These are phyloP conservation scores for Cercospora brassicicola DNA, from an alignment of 2,329 filamentous ascomycete species.

Conservation along the genomic window DNA sequence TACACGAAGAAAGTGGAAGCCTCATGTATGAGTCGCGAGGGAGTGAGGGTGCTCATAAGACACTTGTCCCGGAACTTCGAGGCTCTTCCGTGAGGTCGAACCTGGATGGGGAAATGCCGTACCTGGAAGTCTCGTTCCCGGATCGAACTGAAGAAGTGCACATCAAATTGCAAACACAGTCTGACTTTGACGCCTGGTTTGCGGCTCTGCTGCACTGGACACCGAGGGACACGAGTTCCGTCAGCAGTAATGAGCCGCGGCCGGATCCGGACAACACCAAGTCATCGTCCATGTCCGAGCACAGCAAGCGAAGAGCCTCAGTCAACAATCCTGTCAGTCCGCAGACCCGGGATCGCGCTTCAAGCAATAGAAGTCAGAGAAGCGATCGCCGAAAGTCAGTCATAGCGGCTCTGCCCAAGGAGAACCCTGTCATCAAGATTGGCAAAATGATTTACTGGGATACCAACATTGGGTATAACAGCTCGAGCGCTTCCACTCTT, in stretches of 20 bases:
- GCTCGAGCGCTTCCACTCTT: conserved; percentile 34
- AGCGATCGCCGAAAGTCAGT: conserved; percentile 49
- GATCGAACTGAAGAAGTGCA: conserved; percentile 61
- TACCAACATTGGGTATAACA: conserved; percentile 57
- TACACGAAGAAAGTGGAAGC: conserved; percentile 72
- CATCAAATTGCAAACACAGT: conserved; percentile 62
- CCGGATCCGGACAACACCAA: conserved; percentile 25
- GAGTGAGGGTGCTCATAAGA: conserved; percentile 62
- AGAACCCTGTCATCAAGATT: conserved; percentile 88
- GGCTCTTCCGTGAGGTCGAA: conserved; percentile 66
- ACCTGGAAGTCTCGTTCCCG: conserved; percentile 54
- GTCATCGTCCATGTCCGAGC: conserved; percentile 21
- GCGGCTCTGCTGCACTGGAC: conserved; percentile 78
- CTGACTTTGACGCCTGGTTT: conserved; percentile 76
- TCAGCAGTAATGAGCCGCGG: conserved; percentile 24
- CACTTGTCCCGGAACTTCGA: conserved; percentile 70
- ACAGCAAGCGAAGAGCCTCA: conserved; percentile 27
- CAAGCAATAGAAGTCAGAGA: conserved; percentile 31
- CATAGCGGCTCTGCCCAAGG: conserved; percentile 58
- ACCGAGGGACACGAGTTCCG: conserved; percentile 41
- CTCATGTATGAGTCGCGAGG: conserved; percentile 73
- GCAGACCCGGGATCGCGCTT: conserved; percentile 29
- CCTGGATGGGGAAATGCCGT: conserved; percentile 51
- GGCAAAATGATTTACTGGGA: conserved; percentile 74
- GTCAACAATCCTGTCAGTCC: conserved; percentile 25